A percentile compares a stretch with the other conserved stretches of the same genome.
phyloP scores from a whole-genome alignment of 1,284 basidiomycete species.

The Naganishia sp. region DNA sequence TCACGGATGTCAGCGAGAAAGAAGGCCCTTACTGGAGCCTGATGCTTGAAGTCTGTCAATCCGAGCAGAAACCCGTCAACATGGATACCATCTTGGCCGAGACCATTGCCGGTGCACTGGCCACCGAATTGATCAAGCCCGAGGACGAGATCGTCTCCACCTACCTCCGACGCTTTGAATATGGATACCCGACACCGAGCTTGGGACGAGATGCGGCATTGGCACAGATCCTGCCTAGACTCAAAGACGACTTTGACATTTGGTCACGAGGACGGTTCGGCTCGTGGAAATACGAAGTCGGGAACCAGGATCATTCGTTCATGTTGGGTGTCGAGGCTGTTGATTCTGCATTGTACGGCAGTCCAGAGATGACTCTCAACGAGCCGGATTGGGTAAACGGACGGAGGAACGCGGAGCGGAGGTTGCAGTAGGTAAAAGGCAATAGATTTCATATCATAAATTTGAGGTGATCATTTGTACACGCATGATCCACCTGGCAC shows the following conservation, averaged over 20 bases:
- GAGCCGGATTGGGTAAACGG: slow-evolving; percentile 57
- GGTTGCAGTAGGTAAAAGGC: slow-evolving; percentile 37
- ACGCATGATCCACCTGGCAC: too few relatives aligned
- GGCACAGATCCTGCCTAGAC: slow-evolving; percentile 54
- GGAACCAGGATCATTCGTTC: slow-evolving; percentile 60
- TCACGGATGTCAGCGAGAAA: slow-evolving; percentile 45
- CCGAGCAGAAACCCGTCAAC: slow-evolving; percentile 57
- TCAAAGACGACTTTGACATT: slow-evolving; percentile 54
- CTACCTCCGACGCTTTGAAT: slow-evolving; percentile 58
- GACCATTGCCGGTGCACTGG: slow-evolving; percentile 58
- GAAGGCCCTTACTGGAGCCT: slow-evolving; percentile 57
- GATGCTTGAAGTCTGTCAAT: slow-evolving; percentile 60
- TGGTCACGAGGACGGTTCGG: slow-evolving; percentile 59
- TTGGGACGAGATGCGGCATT: slow-evolving; percentile 57
- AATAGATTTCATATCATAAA: too few relatives aligned
- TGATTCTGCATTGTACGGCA: slow-evolving; percentile 56
- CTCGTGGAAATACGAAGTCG: slow-evolving; percentile 60
- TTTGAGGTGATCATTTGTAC: too few relatives aligned
- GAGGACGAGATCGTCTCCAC: slow-evolving; percentile 59
- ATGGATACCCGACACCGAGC: slow-evolving; percentile 56
- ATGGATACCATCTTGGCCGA: slow-evolving; percentile 56
- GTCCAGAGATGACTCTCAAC: slow-evolving; percentile 56
- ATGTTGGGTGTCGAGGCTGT: slow-evolving; percentile 60
- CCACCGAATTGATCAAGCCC: slow-evolving; percentile 56
- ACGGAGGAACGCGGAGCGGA: slow-evolving; percentile 54